Evolutionary conservation across 768 basidiomycete genomes (phyloP), one percentile per base, ranked within the genome.

Genomic region (Lenzites betulinus): DNA sequence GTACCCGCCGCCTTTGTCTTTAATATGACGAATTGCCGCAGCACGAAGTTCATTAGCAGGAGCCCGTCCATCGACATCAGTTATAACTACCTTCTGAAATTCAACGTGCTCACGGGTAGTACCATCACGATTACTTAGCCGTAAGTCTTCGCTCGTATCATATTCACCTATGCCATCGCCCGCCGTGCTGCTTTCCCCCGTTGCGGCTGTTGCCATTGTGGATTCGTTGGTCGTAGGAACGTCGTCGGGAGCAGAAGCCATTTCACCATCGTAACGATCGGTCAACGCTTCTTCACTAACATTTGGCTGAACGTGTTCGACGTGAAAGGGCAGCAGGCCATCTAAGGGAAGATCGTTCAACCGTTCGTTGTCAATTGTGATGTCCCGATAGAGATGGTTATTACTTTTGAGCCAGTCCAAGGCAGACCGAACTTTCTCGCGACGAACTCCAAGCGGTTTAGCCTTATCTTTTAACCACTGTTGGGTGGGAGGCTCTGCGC

Each of bases 11-110:
- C 70, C 70, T 41, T 64, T 64, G 16, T 69, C 50, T 48, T 71
- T 70, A 0, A 78, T 33, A 58, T 79, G 78, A 0, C 69, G 53
- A 7, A 76, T 3, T 0, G 76, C 77, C 1, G 75, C 76, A 2
- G 75, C 71, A 13, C 68, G 66, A 1, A 77, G 42, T 59, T 73
- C 67, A 58, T 71, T 64, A 1, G 66, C 2, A 23, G 69, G 51
- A 8, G 72, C 68, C 33, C 63, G 30, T 0, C 59, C 69, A 52
- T 74, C 68, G 1, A 77, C 70, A 64, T 76, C 73, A 1, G 72
- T 68, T 51, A 63, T 73, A 74, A 48, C 47, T 1, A 48, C 47
- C 15, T 26, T 25, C 11, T 28, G 23, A 13, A 48, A 26, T 5
- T 3, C 25, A 6, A 48, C 47, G 2, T 48, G 3, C 11, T 26